Evolutionary conservation across 345 rosid species (phyloP), one percentile per base, ranked within the genome.

Genomic region (Melaleuca alternifolia): DNA sequence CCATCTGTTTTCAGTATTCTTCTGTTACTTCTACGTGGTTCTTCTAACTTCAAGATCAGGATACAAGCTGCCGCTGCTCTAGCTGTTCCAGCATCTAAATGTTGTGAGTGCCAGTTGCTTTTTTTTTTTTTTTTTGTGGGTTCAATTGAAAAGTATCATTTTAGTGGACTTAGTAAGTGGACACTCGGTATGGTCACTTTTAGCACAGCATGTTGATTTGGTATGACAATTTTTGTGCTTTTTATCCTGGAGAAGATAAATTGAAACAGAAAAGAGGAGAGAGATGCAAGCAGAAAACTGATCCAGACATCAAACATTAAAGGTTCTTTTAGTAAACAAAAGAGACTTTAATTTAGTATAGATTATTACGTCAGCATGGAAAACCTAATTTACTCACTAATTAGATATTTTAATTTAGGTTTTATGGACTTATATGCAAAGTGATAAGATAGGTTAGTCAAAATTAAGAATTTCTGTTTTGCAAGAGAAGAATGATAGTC

Each of bases 1-100:
- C 94, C 99, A 84, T 94, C 96, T 82, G 93, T 95, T 90, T 97
- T 97, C 88, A 93, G 99, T 87, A 89, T 94, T 87, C 96, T 96
- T 76, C 91, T 96, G 71, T 89, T 95, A 85, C 92, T 97, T 26
- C 92, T 95, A 75, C 98, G 98, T 77, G 98, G 95, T 91, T 95
- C 99, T 87, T 94, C 98, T 52, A 97, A 97, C 88, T 96, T 93
- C 88, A 96, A 97, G 93, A 95, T 97, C 90, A 93, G 96, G 92
- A 97, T 97, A 92, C 99, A 96, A 92, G 99, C 98, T 86, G 99
- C 98, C 86, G 93, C 99, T 86, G 99, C 99, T 51, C 92, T 97
- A 88, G 94, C 99, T 86, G 99, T 93, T 79, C 98, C 99, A 71
- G 89, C 91, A 89, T 92, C 94, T 48, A 92, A 86, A 89, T 77